A percentile compares a stretch with the other conserved stretches of the same genome.
phyloP scores from a whole-genome alignment of 306 rosid genomes.

The Gillenia trifoliata region DNA sequence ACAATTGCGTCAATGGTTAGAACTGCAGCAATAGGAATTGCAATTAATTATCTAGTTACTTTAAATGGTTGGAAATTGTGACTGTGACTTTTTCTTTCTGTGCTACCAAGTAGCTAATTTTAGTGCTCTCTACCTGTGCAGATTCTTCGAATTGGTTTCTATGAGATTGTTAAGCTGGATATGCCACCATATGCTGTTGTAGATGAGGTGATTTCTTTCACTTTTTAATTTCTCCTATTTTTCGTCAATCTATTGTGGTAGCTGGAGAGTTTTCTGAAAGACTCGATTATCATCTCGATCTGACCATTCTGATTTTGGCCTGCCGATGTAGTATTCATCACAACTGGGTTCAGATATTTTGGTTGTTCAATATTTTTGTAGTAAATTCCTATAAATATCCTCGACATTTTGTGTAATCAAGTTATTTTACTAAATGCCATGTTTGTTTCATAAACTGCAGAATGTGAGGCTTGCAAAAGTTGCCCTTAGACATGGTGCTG shows the following conservation, averaged over 20 bases:
- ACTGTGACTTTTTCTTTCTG: not conserved
- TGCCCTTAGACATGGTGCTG: slow-evolving; percentile 92
- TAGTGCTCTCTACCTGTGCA: slow-evolving; percentile 17
- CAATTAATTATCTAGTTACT: not conserved
- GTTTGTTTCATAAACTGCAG: slow-evolving; percentile 35
- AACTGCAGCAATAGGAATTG: not conserved
- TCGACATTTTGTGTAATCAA: not conserved
- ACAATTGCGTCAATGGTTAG: not conserved
- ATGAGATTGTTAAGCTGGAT: slow-evolving; percentile 73
- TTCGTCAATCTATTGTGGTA: not conserved
- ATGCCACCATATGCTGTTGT: slow-evolving; percentile 90
- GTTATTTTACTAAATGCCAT: not conserved
- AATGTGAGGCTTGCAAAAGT: slow-evolving; percentile 82
- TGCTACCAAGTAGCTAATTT: not conserved
- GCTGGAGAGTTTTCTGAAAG: not conserved
- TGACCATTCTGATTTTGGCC: not conserved
- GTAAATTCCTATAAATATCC: not conserved
- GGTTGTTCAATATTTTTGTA: not conserved
- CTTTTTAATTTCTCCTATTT: not conserved
- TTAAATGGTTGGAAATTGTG: not conserved
- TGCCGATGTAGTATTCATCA: not conserved
- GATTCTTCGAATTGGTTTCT: slow-evolving; percentile 81
- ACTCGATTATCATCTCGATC: not conserved
- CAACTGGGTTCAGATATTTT: not conserved
- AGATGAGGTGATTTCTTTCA: slow-evolving; percentile 56